These are phyloP conservation scores for Phytopythium delawarense DNA, from an alignment of 352 stramenopile species.

Conservation along the genomic window DNA sequence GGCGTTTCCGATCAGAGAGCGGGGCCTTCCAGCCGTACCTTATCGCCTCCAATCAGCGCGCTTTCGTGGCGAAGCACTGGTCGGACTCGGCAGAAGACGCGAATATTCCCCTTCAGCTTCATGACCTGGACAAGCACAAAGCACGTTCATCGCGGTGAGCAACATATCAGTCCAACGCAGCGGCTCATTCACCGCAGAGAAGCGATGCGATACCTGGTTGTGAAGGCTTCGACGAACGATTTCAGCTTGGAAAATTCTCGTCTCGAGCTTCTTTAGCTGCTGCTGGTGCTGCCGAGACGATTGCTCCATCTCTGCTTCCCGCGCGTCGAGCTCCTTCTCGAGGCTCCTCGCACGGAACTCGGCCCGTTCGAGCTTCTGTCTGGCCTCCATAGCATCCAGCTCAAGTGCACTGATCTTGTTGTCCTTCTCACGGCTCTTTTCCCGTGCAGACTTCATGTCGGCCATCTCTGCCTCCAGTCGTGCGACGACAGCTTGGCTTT, in stretches of 20 bases:
- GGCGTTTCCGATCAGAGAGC: no score
- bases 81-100: conserved; percentile 93
- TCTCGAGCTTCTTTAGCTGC: conserved; percentile 33
- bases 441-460: conserved; percentile 20
- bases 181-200: neutral
- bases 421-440: conserved; percentile 31
- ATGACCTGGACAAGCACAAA: conserved; percentile 67
- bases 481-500: conserved; percentile 24
- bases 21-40: conserved; percentile 19
- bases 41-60: conserved; percentile 27
- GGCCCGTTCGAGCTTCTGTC: conserved; percentile 29
- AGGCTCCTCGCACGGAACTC: conserved; percentile 24
- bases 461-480: conserved; percentile 33
- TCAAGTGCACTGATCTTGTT: conserved; percentile 28
- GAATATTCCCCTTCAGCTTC: conserved; percentile 96
- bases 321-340: conserved; percentile 28
- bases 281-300: conserved; percentile 27
- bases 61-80: conserved; percentile 81
- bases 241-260: conserved; percentile 56
- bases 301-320: conserved; percentile 24
- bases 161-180: neutral
- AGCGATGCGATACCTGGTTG: conserved; percentile 57
- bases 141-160: neutral
- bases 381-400: conserved; percentile 26
- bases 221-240: conserved; percentile 72